Evolutionary conservation across 1,139 yeast species (phyloP).

Genomic region (Lodderomyces oxycetoniae): DNA sequence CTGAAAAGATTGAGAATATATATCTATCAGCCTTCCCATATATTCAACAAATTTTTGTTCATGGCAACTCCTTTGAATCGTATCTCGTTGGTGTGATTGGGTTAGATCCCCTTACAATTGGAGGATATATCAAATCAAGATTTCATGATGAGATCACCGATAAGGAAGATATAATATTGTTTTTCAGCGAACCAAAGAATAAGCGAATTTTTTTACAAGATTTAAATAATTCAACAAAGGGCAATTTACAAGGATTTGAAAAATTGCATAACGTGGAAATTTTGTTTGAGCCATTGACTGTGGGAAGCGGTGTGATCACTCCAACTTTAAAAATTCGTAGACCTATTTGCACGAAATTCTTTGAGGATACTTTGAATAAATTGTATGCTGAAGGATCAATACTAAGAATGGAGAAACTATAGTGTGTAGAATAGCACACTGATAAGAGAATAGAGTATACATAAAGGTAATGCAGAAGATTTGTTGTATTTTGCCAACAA

Average conservation of each 20-base stretch:
- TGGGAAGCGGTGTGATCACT: conserved; percentile 61
- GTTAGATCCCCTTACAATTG: conserved; percentile 28
- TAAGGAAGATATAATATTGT: conserved; percentile 24
- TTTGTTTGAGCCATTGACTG: conserved; percentile 61
- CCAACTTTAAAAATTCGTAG: conserved; percentile 76
- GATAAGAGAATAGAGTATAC: too few species aligned
- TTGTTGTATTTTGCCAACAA: too few species aligned
- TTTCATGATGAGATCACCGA: conserved; percentile 16
- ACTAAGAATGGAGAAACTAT: conserved; percentile 11
- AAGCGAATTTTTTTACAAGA: conserved; percentile 25
- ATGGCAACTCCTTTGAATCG: conserved; percentile 62
- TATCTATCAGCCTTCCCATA: conserved; percentile 32
- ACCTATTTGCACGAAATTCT: conserved; percentile 50
- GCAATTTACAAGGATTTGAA: conserved; percentile 49
- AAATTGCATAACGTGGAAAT: conserved; percentile 57
- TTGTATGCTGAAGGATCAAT: conserved; percentile 58
- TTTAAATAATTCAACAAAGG: conserved; percentile 23
- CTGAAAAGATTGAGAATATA: conserved; percentile 38
- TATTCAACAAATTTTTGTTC: conserved; percentile 33
- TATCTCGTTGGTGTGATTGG: conserved; percentile 64
- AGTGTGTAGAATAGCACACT: too few species aligned
- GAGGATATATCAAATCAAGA: conserved; percentile 17
- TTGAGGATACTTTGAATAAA: conserved; percentile 41
- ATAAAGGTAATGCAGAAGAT: too few species aligned
- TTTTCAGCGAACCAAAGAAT: conserved; percentile 26